Evolutionary conservation across 768 basidiomycete genomes (phyloP).

Genomic region (Lenzites betulinus): DNA sequence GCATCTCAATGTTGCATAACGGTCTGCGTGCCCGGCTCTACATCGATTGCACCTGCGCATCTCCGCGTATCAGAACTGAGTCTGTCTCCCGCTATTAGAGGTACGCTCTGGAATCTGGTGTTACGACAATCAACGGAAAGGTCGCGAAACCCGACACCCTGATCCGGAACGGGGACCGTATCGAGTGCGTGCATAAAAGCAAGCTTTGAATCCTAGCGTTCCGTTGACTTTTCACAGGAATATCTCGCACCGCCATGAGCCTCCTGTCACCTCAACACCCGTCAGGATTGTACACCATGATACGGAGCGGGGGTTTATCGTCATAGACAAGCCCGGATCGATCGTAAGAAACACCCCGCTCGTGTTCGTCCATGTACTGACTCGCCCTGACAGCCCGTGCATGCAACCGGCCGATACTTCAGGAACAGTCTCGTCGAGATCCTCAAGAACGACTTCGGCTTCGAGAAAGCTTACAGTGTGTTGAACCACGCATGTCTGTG

Average conservation of each 20-base stretch:
- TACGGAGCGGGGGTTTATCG: constrained; percentile 77
- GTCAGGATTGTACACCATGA: constrained; percentile 82
- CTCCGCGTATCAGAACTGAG: neutral
- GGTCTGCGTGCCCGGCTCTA: neutral
- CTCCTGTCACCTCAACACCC: constrained; percentile 84
- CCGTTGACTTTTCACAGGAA: constrained; percentile 53
- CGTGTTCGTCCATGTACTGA: constrained; percentile 5
- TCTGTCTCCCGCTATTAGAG: constrained; percentile 38
- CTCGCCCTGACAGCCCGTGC: constrained; percentile 67
- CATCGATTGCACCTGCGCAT: neutral
- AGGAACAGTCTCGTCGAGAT: constrained; percentile 88
- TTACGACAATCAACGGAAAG: constrained; percentile 94
- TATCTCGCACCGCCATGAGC: constrained; percentile 95
- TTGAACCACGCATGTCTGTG: neutral
- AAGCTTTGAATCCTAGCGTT: too few relatives aligned
- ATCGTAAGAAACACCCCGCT: constrained; percentile 66
- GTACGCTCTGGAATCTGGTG: constrained; percentile 84
- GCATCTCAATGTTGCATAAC: constrained; percentile 4
- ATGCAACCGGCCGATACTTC: constrained; percentile 89
- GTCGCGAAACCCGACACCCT: constrained; percentile 79
- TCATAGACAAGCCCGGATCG: constrained; percentile 95
- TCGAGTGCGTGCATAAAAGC: constrained; percentile 62
- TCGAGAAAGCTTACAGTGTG: constrained; percentile 72
- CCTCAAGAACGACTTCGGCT: constrained; percentile 80
- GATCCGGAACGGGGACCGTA: constrained; percentile 82